These are phyloP conservation scores for Mucor mucedo DNA, from an alignment of 371 early-diverging fungal species.

Conservation along the genomic window DNA sequence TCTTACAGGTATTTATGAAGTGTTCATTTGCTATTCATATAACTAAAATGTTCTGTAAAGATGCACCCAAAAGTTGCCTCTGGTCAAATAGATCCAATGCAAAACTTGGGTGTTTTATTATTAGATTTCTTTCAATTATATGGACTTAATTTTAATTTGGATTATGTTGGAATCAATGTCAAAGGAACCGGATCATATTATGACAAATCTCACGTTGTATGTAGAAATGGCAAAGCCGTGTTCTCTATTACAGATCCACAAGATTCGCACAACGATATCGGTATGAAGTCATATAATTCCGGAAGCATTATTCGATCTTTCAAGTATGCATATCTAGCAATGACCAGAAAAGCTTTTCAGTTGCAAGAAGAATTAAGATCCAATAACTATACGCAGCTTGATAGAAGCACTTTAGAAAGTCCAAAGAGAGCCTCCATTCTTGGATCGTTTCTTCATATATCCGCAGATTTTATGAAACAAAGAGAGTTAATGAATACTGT, in stretches of 20 bases:
- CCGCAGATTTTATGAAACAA: conserved; percentile 25
- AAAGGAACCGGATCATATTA: conserved; percentile 64
- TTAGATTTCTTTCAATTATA: conserved; percentile 96
- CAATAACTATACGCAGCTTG: conserved; percentile 13
- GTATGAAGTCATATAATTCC: conserved; percentile 45
- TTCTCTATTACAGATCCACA: conserved; percentile 67
- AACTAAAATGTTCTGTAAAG: conserved; percentile 19
- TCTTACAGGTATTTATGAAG: conserved; percentile 67
- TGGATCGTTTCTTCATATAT: conserved; percentile 15
- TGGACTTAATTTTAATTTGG: conserved; percentile 80
- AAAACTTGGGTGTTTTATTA: conserved; percentile 91
- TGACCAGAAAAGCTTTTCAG: conserved; percentile 23
- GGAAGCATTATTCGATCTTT: conserved; percentile 19
- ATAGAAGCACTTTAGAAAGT: neutral
- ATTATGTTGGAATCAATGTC: conserved; percentile 72
- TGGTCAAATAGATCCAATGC: conserved; percentile 62
- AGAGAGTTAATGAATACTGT: conserved; percentile 23
- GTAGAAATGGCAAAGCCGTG: conserved; percentile 29
- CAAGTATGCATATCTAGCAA: conserved; percentile 28
- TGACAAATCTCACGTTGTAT: conserved; percentile 39
- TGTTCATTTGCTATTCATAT: neutral
- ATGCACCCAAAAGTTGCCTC: conserved; percentile 84
- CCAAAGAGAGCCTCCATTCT: conserved; percentile 15
- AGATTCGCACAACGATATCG: conserved; percentile 66
- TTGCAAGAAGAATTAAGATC: conserved; percentile 24